Evolutionary conservation across 2,329 filamentous ascomycete species (phyloP).

Genomic region (Grosmannia clavigera): DNA sequence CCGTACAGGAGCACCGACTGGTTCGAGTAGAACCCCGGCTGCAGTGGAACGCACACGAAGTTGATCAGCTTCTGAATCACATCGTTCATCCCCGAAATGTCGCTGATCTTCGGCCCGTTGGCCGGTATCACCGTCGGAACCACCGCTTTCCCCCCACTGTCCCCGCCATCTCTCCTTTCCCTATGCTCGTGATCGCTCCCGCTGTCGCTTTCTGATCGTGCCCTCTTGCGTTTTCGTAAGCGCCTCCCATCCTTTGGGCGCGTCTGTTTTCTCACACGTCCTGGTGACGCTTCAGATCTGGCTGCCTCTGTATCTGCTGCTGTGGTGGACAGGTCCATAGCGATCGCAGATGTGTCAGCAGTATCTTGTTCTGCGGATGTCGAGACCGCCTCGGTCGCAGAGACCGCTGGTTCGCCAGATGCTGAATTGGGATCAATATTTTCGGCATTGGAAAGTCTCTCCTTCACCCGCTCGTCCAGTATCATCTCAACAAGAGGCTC

Average conservation of each 20-base stretch:
- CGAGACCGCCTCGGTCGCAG: neutral
- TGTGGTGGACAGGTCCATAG: neutral
- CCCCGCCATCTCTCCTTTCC: neutral
- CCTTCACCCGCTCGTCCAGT: slow-evolving; percentile 6
- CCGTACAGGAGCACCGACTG: slow-evolving; percentile 70
- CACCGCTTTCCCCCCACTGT: slow-evolving; percentile 31
- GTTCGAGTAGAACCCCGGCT: slow-evolving; percentile 52
- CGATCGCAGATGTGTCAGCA: neutral
- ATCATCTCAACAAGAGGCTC: slow-evolving; percentile 10
- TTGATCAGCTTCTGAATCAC: slow-evolving; percentile 58
- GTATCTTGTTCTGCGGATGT: neutral
- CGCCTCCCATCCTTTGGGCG: slow-evolving; percentile 9
- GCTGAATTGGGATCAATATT: too few relatives aligned
- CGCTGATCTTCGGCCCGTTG: slow-evolving; percentile 52
- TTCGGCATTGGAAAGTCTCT: neutral
- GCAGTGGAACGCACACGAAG: slow-evolving; percentile 61
- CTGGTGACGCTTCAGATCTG: neutral
- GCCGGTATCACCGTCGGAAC: slow-evolving; percentile 47
- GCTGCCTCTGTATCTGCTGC: neutral
- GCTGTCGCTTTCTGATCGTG: slow-evolving; percentile 3
- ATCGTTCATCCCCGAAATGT: slow-evolving; percentile 65
- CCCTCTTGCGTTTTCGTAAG: slow-evolving; percentile 12
- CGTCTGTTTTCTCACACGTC: neutral
- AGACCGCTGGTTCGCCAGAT: too few relatives aligned
- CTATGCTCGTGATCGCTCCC: neutral